Percentiles rank a stretch among this genome's conserved stretches.
These are phyloP conservation scores for Apiospora koreana DNA, from an alignment of 2,329 filamentous ascomycete species.

Conservation along the genomic window DNA sequence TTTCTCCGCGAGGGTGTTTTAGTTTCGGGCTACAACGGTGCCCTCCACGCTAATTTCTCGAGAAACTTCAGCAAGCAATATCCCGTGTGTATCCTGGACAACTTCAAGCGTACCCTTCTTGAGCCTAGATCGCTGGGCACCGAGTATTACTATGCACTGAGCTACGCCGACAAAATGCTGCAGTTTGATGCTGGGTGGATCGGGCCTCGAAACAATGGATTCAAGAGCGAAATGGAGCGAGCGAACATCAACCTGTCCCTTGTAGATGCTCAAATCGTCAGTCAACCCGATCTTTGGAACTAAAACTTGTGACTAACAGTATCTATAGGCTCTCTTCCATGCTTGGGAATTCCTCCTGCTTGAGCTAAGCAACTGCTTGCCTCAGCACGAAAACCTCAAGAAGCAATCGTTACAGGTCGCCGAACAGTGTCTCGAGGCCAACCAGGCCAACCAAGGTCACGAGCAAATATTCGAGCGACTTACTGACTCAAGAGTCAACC, in stretches of 20 bases:
- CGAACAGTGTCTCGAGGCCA: slow-evolving; percentile 76
- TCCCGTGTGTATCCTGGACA: slow-evolving; percentile 68
- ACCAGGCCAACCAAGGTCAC: slow-evolving; percentile 70
- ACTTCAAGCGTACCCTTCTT: slow-evolving; percentile 77
- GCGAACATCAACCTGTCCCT: slow-evolving; percentile 91
- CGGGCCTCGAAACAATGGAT: slow-evolving; percentile 69
- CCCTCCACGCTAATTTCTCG: slow-evolving; percentile 81
- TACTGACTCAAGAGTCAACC: slow-evolving; percentile 73
- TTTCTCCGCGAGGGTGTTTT: slow-evolving; percentile 76
- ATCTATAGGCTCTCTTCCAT: slow-evolving; percentile 70
- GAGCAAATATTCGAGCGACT: slow-evolving; percentile 82
- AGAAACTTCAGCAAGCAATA: slow-evolving; percentile 84
- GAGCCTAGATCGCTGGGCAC: slow-evolving; percentile 67
- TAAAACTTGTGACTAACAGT: slow-evolving; percentile 18
- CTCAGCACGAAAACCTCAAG: slow-evolving; percentile 55
- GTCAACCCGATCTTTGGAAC: slow-evolving; percentile 33
- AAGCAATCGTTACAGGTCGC: slow-evolving; percentile 74
- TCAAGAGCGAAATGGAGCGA: slow-evolving; percentile 77
- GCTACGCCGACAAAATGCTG: slow-evolving; percentile 74
- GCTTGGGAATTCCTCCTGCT: slow-evolving; percentile 88
- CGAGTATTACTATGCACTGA: slow-evolving; percentile 82
- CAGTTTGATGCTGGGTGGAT: slow-evolving; percentile 77
- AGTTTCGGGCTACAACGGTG: slow-evolving; percentile 83
- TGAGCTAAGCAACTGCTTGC: slow-evolving; percentile 73
- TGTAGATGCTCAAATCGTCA: slow-evolving; percentile 84